Evolutionary conservation across 495 filamentous ascomycete species (phyloP).

Genomic region (Penicillium dipodomyicola): DNA sequence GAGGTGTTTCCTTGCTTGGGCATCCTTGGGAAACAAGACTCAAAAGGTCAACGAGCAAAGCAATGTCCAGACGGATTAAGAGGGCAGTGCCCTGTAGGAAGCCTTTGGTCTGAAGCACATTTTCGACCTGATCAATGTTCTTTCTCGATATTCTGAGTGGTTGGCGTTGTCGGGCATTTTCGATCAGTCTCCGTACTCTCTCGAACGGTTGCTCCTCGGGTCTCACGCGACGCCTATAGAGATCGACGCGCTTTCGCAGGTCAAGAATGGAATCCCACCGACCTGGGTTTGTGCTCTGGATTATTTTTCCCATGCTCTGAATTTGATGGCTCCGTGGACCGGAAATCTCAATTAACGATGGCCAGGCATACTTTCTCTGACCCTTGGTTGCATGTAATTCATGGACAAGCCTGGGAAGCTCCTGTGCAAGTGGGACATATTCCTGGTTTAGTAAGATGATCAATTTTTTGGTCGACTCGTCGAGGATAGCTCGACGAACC

Average conservation of each 20-base stretch:
- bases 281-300: not conserved
- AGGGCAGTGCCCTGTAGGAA: slow-evolving; percentile 50
- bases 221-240: slow-evolving; percentile 44
- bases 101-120: slow-evolving; percentile 46
- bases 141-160: slow-evolving; percentile 27
- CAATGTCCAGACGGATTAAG: slow-evolving; percentile 53
- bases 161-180: slow-evolving; percentile 45
- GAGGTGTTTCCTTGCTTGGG: not conserved
- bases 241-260: slow-evolving; percentile 41
- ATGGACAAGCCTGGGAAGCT: slow-evolving; percentile 31
- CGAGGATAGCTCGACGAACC: slow-evolving; percentile 59
- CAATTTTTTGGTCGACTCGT: slow-evolving; percentile 69
- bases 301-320: slow-evolving; percentile 1
- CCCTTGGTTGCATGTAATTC: slow-evolving; percentile 11
- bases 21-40: slow-evolving; percentile 35
- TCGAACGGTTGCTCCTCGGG: slow-evolving; percentile 61
- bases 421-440: slow-evolving; percentile 50
- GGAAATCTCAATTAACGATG: not conserved
- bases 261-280: slow-evolving; percentile 41
- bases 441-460: slow-evolving; percentile 48
- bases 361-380: not conserved
- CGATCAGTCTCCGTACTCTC: slow-evolving; percentile 52
- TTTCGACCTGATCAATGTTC: slow-evolving; percentile 43
- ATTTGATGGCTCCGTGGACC: slow-evolving; percentile 10
- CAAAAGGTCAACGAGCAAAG: slow-evolving; percentile 49